Evolutionary conservation across 805 yeast species (phyloP), one percentile per base, ranked within the genome.

Genomic region (Metschnikowia picachoensis): DNA sequence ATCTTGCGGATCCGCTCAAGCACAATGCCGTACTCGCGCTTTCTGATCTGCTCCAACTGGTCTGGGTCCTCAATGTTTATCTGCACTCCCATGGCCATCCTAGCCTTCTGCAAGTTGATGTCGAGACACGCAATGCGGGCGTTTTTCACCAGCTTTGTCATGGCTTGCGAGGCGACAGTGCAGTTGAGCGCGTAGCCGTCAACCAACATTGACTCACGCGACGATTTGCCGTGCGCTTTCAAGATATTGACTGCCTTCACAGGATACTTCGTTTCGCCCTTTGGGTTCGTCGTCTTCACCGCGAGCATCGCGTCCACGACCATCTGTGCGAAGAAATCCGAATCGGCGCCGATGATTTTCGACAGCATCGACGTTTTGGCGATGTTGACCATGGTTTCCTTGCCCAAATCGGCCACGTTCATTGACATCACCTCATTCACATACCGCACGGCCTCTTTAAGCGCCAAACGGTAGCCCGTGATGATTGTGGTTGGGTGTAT

Each of bases 71-170:
- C 96, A 62, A 94, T 89, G 64, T 91, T 91, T 67, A 94, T 87
- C 67, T 90, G 95, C 43, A 94, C 98, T 45, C 99, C 99, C 82
- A 94, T 82, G 35, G 97, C 97, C 97, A 94, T 89, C 64, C 91
- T 82, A 2, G 96, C 94, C 66, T 91, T 92, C 66, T 95, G 99
- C 62, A 94, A 74, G 68, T 95, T 92, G 67, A 94, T 79, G 69
- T 90, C 97, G 60, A 90, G 75, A 55, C 89, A 82, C 3, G 97
- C 97, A 56, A 90, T 87, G 57, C 82, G 83, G 39, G 96, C 95
- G 54, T 77, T 73, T 11, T 69, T 66, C 39, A 90, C 72, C 42
- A 77, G 73, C 60, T 85, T 88, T 52, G 81, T 76, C 98, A 94
- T 95, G 14, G 97, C 97, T 69, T 92, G 97, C 12, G 96, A 87